Evolutionary conservation across 345 rosid species (phyloP).

Genomic region (Lumnitzera littorea): DNA sequence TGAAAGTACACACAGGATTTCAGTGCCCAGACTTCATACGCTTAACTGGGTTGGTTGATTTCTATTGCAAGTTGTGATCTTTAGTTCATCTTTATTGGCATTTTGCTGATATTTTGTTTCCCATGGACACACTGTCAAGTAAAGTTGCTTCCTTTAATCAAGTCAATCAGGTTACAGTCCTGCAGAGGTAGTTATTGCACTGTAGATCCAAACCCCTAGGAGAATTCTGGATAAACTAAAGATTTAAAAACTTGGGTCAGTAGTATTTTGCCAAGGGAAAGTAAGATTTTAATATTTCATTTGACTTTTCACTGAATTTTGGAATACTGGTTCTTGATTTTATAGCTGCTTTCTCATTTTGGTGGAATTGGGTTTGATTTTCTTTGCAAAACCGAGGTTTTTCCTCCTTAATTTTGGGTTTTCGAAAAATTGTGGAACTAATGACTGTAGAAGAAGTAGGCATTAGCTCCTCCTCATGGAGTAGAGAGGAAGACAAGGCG

Average conservation of each 20-base stretch:
- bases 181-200: background rate
- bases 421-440: conserved; percentile 14
- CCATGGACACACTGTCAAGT: background rate
- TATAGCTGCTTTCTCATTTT: background rate
- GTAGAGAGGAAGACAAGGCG: conserved; percentile 79
- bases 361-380: background rate
- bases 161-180: background rate
- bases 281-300: too few species aligned
- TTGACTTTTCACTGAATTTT: background rate
- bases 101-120: background rate
- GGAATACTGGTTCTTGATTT: background rate
- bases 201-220: conserved; percentile 1
- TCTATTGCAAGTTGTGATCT: background rate
- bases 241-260: background rate
- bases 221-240: background rate
- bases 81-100: background rate
- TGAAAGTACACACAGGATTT: too few species aligned
- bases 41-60: background rate
- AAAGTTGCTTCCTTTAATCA: background rate
- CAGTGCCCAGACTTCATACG: background rate
- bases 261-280: too few species aligned
- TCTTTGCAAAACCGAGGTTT: conserved; percentile 12
- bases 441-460: conserved; percentile 64
- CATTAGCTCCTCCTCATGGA: conserved; percentile 66
- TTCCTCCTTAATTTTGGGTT: conserved; percentile 16